Conservation (phyloP, 1,139 yeast genomes). For the Geotrichum restrictum region DNA sequence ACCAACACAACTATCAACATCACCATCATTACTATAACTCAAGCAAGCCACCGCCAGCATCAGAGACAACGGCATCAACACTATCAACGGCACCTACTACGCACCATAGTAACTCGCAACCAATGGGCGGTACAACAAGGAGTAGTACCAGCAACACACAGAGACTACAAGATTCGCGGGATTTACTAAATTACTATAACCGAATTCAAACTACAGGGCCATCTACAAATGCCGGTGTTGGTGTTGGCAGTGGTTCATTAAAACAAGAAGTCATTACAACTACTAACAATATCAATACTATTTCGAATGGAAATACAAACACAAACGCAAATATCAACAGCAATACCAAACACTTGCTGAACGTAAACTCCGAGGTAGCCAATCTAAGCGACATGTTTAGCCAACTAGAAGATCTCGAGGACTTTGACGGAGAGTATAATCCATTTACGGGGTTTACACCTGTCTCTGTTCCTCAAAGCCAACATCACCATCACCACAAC, state of each 20-base stretch:
- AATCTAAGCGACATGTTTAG: constrained; percentile 14
- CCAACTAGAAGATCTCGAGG: constrained; percentile 18
- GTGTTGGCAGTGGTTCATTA: no score
- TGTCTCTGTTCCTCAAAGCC: constrained; percentile 2
- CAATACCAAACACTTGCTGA: neutral
- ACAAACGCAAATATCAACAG: neutral
- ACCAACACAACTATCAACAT: constrained; percentile 74
- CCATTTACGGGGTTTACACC: constrained; percentile 7
- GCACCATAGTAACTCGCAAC: no score
- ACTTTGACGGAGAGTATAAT: constrained; percentile 13
- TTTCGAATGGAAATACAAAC: no score
- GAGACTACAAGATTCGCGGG: no score
- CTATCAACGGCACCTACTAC: neutral
- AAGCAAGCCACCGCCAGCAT: neutral
- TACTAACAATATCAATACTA: no score
- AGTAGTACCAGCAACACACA: no score
- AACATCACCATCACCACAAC: constrained; percentile 8
- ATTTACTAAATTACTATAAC: neutral
- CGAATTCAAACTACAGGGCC: neutral
- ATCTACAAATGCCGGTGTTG: no score
- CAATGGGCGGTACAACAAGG: no score
- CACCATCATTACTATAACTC: constrained; percentile 24
- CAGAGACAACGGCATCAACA: neutral
- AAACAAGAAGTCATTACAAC: no score
- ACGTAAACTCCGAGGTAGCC: constrained; percentile 13